These are phyloP conservation scores for Saturnispora gosingensis DNA, from an alignment of 805 yeast genomes.

Conservation along the genomic window DNA sequence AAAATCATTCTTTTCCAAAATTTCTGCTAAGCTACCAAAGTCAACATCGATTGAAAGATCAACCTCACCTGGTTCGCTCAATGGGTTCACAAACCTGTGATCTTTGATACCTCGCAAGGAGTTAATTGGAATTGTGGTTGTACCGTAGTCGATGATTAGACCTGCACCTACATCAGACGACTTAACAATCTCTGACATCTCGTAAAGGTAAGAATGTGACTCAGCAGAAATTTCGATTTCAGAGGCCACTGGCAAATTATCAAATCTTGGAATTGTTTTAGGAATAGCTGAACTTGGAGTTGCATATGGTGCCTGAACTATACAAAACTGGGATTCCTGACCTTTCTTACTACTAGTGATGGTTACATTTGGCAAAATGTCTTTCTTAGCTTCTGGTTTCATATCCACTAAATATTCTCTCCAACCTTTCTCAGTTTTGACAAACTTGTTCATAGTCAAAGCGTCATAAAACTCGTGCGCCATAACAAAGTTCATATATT, in stretches of 20 bases:
- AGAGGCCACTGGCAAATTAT: constrained; percentile 44
- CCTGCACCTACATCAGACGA: constrained; percentile 48
- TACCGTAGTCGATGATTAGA: constrained; percentile 72
- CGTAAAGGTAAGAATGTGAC: constrained; percentile 46
- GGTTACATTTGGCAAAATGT: constrained; percentile 16
- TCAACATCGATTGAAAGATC: constrained; percentile 83
- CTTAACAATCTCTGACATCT: constrained; percentile 35
- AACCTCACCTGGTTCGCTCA: constrained; percentile 65
- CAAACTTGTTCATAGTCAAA: constrained; percentile 64
- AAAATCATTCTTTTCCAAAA: constrained; percentile 22
- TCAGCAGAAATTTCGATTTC: constrained; percentile 71
- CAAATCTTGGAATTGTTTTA: constrained; percentile 38
- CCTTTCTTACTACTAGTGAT: constrained; percentile 11
- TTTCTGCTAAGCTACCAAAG: constrained; percentile 45
- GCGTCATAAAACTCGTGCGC: constrained; percentile 91
- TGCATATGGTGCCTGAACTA: constrained; percentile 47
- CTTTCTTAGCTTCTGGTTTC: constrained; percentile 15
- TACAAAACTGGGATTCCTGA: constrained; percentile 34
- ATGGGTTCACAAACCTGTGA: constrained; percentile 70
- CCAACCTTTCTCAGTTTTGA: constrained; percentile 62
- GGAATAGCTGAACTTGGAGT: constrained; percentile 59
- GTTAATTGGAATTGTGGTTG: constrained; percentile 55
- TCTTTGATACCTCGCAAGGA: constrained; percentile 64
- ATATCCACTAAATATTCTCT: constrained; percentile 65
- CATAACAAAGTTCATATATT: constrained; percentile 47